Evolutionary conservation across 1,139 yeast species (phyloP).

Genomic region (Zygosaccharomyces sapae): DNA sequence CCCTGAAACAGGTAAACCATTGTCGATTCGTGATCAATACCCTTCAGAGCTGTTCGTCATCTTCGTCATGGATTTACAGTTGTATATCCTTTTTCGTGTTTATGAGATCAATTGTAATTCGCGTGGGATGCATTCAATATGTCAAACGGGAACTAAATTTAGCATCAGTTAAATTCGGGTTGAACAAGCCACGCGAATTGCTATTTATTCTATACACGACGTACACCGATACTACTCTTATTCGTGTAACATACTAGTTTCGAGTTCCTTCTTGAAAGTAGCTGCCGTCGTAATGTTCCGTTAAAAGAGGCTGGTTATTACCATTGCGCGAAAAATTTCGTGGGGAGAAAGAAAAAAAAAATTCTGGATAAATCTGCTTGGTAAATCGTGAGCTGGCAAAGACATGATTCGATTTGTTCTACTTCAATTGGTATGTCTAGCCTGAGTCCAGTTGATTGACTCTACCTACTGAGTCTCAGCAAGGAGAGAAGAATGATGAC

Average conservation of each 20-base stretch:
- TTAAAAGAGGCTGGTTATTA: neutral
- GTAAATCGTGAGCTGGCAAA: neutral
- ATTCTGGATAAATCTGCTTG: neutral
- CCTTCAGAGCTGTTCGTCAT: neutral
- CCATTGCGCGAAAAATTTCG: neutral
- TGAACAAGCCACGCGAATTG: constrained; percentile 10
- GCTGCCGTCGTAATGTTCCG: neutral
- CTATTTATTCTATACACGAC: neutral
- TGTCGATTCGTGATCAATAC: neutral
- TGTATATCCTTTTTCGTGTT: constrained; percentile 1
- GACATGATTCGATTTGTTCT: neutral
- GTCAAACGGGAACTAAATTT: neutral
- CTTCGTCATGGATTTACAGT: neutral
- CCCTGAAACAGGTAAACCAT: constrained; percentile 4
- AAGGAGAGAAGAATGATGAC: no score
- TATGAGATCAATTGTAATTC: neutral
- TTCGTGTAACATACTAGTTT: neutral
- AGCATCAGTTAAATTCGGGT: neutral
- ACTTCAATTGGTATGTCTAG: neutral
- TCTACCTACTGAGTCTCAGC: no score
- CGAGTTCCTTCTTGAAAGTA: neutral
- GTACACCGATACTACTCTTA: neutral
- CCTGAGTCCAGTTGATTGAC: no score
- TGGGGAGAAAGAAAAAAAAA: no score
- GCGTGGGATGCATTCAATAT: neutral